Percentiles rank a stretch among this genome's conserved stretches.
Conservation (phyloP, 495 filamentous ascomycete species). For the Annulohypoxylon nitens region DNA sequence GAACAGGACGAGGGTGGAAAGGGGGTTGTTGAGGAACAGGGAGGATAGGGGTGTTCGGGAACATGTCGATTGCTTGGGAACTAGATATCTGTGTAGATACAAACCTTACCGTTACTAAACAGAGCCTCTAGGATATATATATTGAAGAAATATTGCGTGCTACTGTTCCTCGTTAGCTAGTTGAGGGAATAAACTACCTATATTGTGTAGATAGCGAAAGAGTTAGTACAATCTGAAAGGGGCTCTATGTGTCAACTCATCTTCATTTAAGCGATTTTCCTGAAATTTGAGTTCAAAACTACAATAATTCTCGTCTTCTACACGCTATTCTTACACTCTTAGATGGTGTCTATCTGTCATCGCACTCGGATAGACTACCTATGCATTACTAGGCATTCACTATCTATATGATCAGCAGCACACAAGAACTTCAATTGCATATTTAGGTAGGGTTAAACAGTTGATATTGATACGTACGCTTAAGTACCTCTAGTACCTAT, state of each 20-base stretch:
- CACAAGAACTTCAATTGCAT: not conserved
- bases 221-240: too few species aligned
- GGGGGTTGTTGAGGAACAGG: not conserved
- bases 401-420: not conserved
- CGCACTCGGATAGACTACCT: too few species aligned
- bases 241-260: too few species aligned
- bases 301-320: too few species aligned
- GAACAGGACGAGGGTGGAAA: not conserved
- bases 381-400: not conserved
- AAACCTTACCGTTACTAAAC: not conserved
- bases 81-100: not conserved
- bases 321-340: too few species aligned
- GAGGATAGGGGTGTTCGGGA: too few species aligned
- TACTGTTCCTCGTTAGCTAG: not conserved
- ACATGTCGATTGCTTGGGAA: not conserved
- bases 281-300: too few species aligned
- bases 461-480: not conserved
- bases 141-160: not conserved
- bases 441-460: not conserved
- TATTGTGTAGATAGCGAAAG: too few species aligned
- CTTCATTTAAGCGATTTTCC: too few species aligned
- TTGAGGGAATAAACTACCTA: not conserved
- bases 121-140: not conserved
- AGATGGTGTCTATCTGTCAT: too few species aligned
- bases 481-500: not conserved